Evolutionary conservation across 768 basidiomycete genomes (phyloP).

Genomic region (Calocera cornea): DNA sequence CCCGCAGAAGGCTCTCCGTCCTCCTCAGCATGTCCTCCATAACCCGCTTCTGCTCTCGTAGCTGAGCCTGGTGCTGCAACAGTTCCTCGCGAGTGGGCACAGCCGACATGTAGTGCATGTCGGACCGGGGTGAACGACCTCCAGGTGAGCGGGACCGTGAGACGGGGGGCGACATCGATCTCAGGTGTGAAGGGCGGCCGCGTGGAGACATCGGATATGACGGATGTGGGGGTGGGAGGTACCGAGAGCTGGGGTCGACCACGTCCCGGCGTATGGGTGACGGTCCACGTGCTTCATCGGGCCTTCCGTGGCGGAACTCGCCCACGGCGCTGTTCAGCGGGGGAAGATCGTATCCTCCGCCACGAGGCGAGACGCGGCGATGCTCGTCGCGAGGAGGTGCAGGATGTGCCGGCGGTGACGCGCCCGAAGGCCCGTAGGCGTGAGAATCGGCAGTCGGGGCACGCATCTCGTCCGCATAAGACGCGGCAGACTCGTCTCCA

Average conservation of each 20-base stretch:
- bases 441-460: background rate
- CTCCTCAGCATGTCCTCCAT: constrained; percentile 62
- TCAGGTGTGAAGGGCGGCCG: background rate
- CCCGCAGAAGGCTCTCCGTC: constrained; percentile 60
- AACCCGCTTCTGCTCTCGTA: constrained; percentile 47
- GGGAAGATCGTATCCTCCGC: constrained; percentile 48
- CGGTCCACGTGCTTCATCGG: background rate
- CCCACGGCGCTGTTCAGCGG: constrained; percentile 26
- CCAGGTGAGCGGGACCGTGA: background rate
- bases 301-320: background rate
- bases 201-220: background rate
- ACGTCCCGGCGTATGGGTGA: background rate
- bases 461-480: background rate
- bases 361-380: background rate
- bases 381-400: background rate
- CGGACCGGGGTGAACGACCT: background rate
- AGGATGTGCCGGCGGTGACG: background rate
- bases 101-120: background rate
- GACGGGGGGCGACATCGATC: background rate
- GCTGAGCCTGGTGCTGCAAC: constrained; percentile 54
- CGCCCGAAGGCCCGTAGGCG: background rate
- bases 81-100: constrained; percentile 46
- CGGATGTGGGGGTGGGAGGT: background rate
- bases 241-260: constrained; percentile 1
- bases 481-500: background rate